Base-by-base conservation (phyloP, 2,329 filamentous ascomycete genomes). In the Hypoxylon rubiginosum region DNA sequence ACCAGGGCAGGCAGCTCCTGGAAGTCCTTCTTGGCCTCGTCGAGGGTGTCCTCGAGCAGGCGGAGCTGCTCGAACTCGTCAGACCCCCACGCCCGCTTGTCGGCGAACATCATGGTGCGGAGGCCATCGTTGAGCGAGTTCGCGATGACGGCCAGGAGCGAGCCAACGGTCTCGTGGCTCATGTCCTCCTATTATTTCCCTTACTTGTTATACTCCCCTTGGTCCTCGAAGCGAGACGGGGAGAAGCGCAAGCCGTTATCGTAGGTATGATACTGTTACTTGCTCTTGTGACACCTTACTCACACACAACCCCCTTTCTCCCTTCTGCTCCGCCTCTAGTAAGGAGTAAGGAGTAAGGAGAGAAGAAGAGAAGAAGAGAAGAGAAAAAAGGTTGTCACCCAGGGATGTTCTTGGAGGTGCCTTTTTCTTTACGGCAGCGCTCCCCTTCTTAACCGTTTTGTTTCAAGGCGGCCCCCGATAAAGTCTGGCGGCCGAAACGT, bases 1-100 rank as follows among this genome's bases (percentile, higher is more conserved):
- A 89, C 82, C 46, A 89, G 79, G 50, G 81, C 80, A 21, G 82
- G 82, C 63, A 89, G 79, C 72, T 86, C 83, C 77, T 89, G 86
- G 68, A 88, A 89, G 77, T 89, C 86, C 75, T 82, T 83, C 77
- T 85, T 86, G 60, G 87, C 87, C 70, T 88, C 85, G 73, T 88
- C 85, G 55, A 89, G 80, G n/a, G 82, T 80, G 36, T 82, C 79
- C 71, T 88, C 83, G 58, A 89, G 79, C 52, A 85, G 82, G 61
- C 82, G 84, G 62, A 85, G 76, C 78, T 89, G 87, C 73, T 88
- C 86, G 73, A 86, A 84, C 79, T 89, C 86, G 80, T 88, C 86
- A 21, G 81, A 79, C 0, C 83, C 85, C 87, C 87, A 89, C 66
- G 84, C 83, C 48, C 82, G 82, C 77, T 88, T 88, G 76, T 89